Conservation (phyloP, 2,329 filamentous ascomycete genomes). For the Hypoxylon sp. region DNA sequence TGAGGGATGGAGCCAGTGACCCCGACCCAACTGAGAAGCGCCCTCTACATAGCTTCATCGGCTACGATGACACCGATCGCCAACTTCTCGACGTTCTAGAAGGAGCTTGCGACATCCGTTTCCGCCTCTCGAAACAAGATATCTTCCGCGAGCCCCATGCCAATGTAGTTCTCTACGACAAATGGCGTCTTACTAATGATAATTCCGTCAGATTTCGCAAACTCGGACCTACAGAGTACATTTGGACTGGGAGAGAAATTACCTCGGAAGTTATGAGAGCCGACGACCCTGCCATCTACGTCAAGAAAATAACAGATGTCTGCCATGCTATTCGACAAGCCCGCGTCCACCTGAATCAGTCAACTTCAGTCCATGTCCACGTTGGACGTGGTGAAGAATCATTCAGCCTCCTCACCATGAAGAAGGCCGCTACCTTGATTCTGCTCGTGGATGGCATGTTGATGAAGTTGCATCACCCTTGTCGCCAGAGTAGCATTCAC, state of each 20-base stretch:
- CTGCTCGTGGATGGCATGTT: constrained; percentile 45
- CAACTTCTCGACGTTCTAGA: constrained; percentile 22
- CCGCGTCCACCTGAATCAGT: constrained; percentile 47
- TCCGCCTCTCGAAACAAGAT: constrained; percentile 36
- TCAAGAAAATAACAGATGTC: constrained; percentile 37
- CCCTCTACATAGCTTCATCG: not conserved
- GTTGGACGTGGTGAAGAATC: constrained; percentile 49
- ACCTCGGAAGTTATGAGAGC: constrained; percentile 45
- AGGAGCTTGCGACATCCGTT: constrained; percentile 19
- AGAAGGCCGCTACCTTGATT: constrained; percentile 46
- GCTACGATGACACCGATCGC: not conserved
- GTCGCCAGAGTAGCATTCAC: constrained; percentile 28
- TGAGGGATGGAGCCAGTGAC: constrained; percentile 14
- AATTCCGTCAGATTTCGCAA: constrained; percentile 25
- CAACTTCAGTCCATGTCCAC: constrained; percentile 48
- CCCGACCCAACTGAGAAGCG: constrained; percentile 31
- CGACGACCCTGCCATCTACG: constrained; percentile 26
- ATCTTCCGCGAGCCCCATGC: constrained; percentile 36
- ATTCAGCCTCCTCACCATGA: constrained; percentile 49
- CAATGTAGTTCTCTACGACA: constrained; percentile 40
- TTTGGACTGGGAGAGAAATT: constrained; percentile 45
- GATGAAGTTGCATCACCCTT: constrained; percentile 48
- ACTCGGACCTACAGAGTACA: not conserved
- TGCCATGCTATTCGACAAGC: constrained; percentile 42
- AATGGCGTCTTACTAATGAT: constrained; percentile 46